Base-by-base conservation (phyloP, 2,329 filamentous ascomycete genomes). In the Exophiala xenobiotica region DNA sequence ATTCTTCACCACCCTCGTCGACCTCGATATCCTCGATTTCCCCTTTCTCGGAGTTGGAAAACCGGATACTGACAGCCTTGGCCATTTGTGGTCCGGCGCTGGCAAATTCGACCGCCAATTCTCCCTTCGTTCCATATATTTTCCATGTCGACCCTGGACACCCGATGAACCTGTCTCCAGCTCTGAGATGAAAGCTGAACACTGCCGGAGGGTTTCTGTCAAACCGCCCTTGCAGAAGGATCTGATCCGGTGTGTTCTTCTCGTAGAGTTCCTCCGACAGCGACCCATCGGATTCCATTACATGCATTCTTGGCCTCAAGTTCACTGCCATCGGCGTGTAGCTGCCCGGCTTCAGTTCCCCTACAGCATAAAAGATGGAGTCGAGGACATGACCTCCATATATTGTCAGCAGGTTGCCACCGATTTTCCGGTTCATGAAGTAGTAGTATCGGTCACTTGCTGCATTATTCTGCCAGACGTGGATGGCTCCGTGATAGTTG, bases 41-140 rank as follows among this genome's bases (percentile, higher is more conserved):
- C 23, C 74, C 72, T 0, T 67, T 75, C 20, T 68, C 73, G 23
- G 74, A 74, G 20, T 82, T 73, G 44, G 81, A 74, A 0, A 85
- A 61, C 26, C 79, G 71, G 8, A 5, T 79, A 68, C 26, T 73
- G 72, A 19, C 78, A 69, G 0, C 70, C 66, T 2, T 69, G 65
- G 0, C 68, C 64, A 43, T 74, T 68, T 40, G 70, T 49, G 70
- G 58, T 11, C 64, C 58, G 4, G 68, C 61, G 7, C 58, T 60
- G 2, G 68, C 67, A 18, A 71, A 64, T 1, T 68, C 68, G 6
- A 74, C 64, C 11, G 64, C 64, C 43, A 75, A 62, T 54, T 73
- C 69, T 0, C 69, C 71, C 40, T 71, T 70, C 3, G 70, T 65
- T 6, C 63, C 62, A 18, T 65, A 64, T 33, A 66, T 61, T 24